A percentile compares a stretch with the other conserved stretches of the same genome.
phyloP scores from a whole-genome alignment of 1,284 basidiomycete species.

The Hortiboletus rubellus region DNA sequence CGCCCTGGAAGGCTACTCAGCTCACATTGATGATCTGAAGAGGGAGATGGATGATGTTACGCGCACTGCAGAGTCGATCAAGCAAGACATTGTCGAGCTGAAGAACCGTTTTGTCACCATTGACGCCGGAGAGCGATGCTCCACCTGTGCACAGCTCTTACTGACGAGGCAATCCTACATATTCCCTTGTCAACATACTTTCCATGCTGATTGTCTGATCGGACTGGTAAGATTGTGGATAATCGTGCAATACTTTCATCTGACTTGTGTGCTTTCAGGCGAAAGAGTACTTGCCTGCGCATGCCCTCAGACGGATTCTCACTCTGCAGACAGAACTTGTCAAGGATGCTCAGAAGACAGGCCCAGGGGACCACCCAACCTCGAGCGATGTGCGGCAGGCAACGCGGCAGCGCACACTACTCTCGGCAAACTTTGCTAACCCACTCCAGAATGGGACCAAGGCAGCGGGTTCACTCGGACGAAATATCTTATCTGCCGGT shows the following conservation, averaged over 20 bases:
- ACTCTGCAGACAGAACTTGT: slow-evolving; percentile 82
- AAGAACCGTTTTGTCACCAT: slow-evolving; percentile 93
- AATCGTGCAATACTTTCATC: neutral
- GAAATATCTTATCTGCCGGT: slow-evolving; percentile 84
- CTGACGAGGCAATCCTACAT: slow-evolving; percentile 94
- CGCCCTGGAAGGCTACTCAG: slow-evolving; percentile 92
- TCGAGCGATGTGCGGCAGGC: slow-evolving; percentile 44
- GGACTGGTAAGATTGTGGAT: slow-evolving; percentile 64
- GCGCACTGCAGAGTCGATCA: slow-evolving; percentile 89
- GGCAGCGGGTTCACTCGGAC: slow-evolving; percentile 65
- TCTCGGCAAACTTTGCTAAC: slow-evolving; percentile 69
- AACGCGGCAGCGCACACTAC: slow-evolving; percentile 58
- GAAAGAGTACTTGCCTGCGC: slow-evolving; percentile 84
- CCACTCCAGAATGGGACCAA: slow-evolving; percentile 60
- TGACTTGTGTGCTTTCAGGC: slow-evolving; percentile 52
- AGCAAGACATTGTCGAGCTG: slow-evolving; percentile 84
- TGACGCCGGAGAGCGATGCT: slow-evolving; percentile 85
- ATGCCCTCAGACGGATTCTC: slow-evolving; percentile 80
- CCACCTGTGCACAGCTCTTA: slow-evolving; percentile 73
- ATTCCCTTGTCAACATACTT: slow-evolving; percentile 95
- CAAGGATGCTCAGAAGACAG: slow-evolving; percentile 47
- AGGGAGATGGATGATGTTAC: slow-evolving; percentile 97
- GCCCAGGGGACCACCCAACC: slow-evolving; percentile 36
- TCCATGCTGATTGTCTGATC: slow-evolving; percentile 95
- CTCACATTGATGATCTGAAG: slow-evolving; percentile 89